A percentile compares a stretch with the other conserved stretches of the same genome.
Evolutionary conservation across 163 green algal genomes (phyloP).

Genomic region (Volvox carteri): DNA sequence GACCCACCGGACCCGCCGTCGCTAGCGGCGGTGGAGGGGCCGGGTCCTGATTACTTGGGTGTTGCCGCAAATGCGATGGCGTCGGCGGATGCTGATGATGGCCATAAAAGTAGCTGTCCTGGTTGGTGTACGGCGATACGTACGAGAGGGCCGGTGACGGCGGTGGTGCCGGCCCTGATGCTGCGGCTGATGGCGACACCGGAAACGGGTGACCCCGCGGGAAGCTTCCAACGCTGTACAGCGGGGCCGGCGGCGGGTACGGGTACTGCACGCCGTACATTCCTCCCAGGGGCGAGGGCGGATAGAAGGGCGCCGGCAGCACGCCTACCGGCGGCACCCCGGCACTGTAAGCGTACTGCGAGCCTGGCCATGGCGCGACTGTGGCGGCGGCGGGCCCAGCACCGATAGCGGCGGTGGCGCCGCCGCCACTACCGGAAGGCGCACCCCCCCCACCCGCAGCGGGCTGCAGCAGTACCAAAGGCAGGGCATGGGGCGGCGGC

Average conservation of each 20-base stretch:
- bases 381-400: neutral
- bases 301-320: neutral
- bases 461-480: constrained; percentile 9
- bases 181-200: neutral
- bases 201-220: neutral
- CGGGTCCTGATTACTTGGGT: neutral
- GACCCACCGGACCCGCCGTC: too few species aligned
- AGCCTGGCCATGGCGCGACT: neutral
- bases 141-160: neutral
- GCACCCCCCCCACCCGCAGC: neutral
- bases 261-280: neutral
- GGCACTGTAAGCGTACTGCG: neutral
- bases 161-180: neutral
- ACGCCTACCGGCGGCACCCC: neutral
- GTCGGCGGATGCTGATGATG: neutral
- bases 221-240: neutral
- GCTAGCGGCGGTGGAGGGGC: too few species aligned
- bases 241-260: neutral
- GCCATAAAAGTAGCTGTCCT: constrained; percentile 13
- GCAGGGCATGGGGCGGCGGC: neutral
- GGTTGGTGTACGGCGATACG: neutral
- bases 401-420: neutral
- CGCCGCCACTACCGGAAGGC: neutral
- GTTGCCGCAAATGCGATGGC: too few species aligned
- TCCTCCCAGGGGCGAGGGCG: neutral